Percentiles rank a stretch among this genome's conserved stretches.
These are phyloP conservation scores for Cornus suecica DNA, from an alignment of 148 eudicot genomes.

Conservation along the genomic window DNA sequence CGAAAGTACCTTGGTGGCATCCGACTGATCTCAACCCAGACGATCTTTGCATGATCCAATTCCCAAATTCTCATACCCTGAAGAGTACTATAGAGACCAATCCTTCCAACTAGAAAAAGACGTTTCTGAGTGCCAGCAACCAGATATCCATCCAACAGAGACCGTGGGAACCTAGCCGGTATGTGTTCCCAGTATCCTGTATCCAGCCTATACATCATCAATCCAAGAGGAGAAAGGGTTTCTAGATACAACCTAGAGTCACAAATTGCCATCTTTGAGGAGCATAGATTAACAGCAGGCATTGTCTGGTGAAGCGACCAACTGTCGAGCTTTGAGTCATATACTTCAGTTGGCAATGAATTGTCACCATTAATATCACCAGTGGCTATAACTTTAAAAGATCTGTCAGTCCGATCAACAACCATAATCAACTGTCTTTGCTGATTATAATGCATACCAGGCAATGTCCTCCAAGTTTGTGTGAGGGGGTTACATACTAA, in stretches of 20 bases:
- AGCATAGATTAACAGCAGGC: slow-evolving; percentile 92
- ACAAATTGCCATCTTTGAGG: slow-evolving; percentile 96
- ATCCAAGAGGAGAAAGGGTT: slow-evolving; percentile 92
- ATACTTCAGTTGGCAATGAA: slow-evolving; percentile 90
- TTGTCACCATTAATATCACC: slow-evolving; percentile 85
- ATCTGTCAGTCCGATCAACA: slow-evolving; percentile 67
- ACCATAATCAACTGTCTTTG: slow-evolving; percentile 92
- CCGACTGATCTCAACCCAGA: slow-evolving; percentile 85
- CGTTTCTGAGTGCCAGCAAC: slow-evolving; percentile 87
- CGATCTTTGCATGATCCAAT: slow-evolving; percentile 70
- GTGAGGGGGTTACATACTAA: slow-evolving; percentile 89
- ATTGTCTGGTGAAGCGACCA: slow-evolving; percentile 88
- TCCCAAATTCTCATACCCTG: slow-evolving; percentile 99
- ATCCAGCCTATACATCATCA: slow-evolving; percentile 89
- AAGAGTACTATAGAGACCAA: slow-evolving; percentile 85
- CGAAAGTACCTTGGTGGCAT: slow-evolving; percentile 89
- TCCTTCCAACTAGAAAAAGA: slow-evolving; percentile 85
- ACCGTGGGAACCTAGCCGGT: slow-evolving; percentile 90
- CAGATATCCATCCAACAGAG: slow-evolving; percentile 87
- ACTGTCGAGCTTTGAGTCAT: slow-evolving; percentile 71
- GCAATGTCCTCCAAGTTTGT: slow-evolving; percentile 85
- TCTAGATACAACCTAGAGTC: slow-evolving; percentile 91
- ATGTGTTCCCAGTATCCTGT: slow-evolving; percentile 95
- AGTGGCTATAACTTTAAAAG: slow-evolving; percentile 87
- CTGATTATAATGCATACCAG: slow-evolving; percentile 82